Base-by-base conservation (phyloP, 768 basidiomycete species). In the Mycena crocata region DNA sequence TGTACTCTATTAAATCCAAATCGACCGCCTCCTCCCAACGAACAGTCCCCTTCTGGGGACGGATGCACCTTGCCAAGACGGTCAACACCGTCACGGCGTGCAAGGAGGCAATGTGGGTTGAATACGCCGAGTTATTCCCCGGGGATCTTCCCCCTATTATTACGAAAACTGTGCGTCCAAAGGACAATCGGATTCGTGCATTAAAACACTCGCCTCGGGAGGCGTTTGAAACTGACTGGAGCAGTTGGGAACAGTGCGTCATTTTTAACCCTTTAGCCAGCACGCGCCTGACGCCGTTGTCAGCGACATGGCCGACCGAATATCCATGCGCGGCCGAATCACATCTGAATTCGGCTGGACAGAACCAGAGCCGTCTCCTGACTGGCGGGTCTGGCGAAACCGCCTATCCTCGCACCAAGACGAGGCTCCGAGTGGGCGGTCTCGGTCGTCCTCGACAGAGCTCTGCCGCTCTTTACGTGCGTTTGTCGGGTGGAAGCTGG, bases 301-400 rank as follows among this genome's bases (percentile, higher is more conserved):
- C 63, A 93, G 92, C 68, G 92, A 94, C 67, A 93, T 94, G 93
- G 81, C 81, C 44, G 90, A 91, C 70, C 89, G 92, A 15, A 89
- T 90, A 46, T 82, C 84, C 51, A 86, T 92, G 80, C 85, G 89
- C 39, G 79, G 80, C 19, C 78, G 79, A 51, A 78, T 92, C 31
- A 76, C 77, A 49, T 76, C 81, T 5, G 81, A 83, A 57, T 73
- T 89, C 31, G 74, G 73, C 19, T 93, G 91, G 92, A 55, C 72
- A 3, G 85, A 86, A 62, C 85, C 86, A 30, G 83, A 86, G 31
- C 75, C 77, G 26, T 32, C 45, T 19, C 86, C 89, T 0, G 85
- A 87, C 28, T 84, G 84, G 85, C 80, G 80, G 13, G 76, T 78
- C 34, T 90, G 90, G 89, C 80, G 88, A 62, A 77, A 79, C 50